A percentile compares a stretch with the other conserved stretches of the same genome.
Evolutionary conservation across 441 rosid genomes (phyloP).

Genomic region (Euphorbia schlechtendalii): DNA sequence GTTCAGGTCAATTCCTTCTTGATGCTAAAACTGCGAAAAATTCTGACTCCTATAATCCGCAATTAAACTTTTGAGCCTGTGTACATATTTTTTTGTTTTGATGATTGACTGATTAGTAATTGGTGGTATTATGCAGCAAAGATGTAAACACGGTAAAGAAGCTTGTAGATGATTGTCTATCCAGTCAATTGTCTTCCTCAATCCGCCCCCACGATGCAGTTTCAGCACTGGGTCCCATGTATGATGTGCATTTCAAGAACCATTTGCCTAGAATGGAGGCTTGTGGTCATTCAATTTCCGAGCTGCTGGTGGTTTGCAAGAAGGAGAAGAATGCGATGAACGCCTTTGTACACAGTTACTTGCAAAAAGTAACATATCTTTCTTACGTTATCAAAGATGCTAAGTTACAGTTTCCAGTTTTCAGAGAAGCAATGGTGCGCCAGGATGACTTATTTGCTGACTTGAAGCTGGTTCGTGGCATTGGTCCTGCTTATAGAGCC

Average conservation of each 20-base stretch:
- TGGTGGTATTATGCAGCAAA: slow-evolving; percentile 60
- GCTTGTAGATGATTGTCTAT: slow-evolving; percentile 90
- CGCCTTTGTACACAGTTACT: slow-evolving; percentile 66
- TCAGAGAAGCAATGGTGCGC: slow-evolving; percentile 81
- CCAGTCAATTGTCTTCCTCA: slow-evolving; percentile 73
- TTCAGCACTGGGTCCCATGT: slow-evolving; percentile 98
- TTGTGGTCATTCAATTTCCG: slow-evolving; percentile 48
- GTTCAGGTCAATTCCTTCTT: background rate
- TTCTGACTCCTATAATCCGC: background rate
- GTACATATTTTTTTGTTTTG: background rate
- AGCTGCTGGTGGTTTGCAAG: slow-evolving; percentile 65
- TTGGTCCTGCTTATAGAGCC: slow-evolving; percentile 93
- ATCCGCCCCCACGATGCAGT: slow-evolving; percentile 99
- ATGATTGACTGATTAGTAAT: slow-evolving; percentile 19
- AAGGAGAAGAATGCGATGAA: slow-evolving; percentile 89
- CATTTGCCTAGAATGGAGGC: slow-evolving; percentile 84
- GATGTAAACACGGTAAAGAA: slow-evolving; percentile 91
- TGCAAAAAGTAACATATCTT: slow-evolving; percentile 71
- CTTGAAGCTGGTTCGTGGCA: slow-evolving; percentile 69
- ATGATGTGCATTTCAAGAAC: slow-evolving; percentile 88
- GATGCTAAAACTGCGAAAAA: background rate
- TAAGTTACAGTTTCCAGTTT: slow-evolving; percentile 89
- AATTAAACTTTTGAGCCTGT: background rate
- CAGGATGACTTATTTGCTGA: slow-evolving; percentile 75
- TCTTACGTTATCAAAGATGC: slow-evolving; percentile 76